Percentiles rank a stretch among this genome's conserved stretches.
Evolutionary conservation across 2,329 filamentous ascomycete species (phyloP).

Genomic region (Colletotrichum camelliae): DNA sequence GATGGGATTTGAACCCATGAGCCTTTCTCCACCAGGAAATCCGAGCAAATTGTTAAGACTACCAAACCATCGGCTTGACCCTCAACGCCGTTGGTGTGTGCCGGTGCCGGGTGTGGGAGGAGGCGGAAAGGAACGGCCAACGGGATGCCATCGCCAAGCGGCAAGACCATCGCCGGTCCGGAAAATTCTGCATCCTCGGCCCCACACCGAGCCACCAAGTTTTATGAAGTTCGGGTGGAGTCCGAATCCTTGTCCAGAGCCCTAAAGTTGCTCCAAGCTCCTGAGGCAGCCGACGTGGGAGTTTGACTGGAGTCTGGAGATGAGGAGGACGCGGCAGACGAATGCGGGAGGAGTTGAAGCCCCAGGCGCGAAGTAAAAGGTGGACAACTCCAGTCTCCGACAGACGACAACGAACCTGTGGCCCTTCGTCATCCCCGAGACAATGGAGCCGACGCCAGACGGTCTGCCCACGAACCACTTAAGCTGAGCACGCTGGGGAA

Average conservation of each 20-base stretch:
- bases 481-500: background rate
- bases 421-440: background rate
- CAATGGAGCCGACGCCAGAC: background rate
- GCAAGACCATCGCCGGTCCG: background rate
- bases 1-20: background rate
- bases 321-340: background rate
- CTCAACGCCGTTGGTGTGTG: background rate
- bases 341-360: background rate
- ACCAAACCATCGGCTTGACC: background rate
- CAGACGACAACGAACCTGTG: background rate
- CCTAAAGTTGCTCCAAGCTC: background rate
- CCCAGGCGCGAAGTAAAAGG: background rate
- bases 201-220: slow-evolving; percentile 15
- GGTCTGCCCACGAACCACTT: background rate
- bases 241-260: background rate
- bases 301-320: background rate
- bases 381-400: background rate
- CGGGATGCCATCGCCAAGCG: background rate
- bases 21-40: background rate
- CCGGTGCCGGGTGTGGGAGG: background rate
- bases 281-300: slow-evolving; percentile 6
- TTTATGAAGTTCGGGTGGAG: slow-evolving; percentile 1
- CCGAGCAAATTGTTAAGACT: background rate
- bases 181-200: slow-evolving; percentile 18
- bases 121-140: background rate